Conservation (phyloP, 2,329 filamentous ascomycete species). For the Colletotrichum shisoi region DNA sequence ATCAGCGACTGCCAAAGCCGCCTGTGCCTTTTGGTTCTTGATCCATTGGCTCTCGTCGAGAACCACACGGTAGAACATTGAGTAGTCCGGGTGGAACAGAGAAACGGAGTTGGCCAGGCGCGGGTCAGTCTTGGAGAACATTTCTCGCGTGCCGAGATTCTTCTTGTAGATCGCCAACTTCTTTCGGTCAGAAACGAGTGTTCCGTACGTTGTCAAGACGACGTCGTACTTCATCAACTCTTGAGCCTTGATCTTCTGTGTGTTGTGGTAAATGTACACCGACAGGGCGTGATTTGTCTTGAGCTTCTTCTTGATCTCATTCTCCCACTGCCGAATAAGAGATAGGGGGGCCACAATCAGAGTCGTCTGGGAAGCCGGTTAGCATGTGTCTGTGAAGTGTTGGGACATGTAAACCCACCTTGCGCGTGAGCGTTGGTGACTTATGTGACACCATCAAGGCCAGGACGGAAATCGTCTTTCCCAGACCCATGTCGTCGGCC, state of each 20-base stretch:
- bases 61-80: slow-evolving; percentile 73
- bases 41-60: slow-evolving; percentile 83
- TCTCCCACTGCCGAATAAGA: slow-evolving; percentile 83
- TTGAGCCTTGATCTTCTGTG: slow-evolving; percentile 61
- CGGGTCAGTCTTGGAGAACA: slow-evolving; percentile 50
- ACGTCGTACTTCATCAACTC: slow-evolving; percentile 74
- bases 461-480: slow-evolving; percentile 84
- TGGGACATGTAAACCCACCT: slow-evolving; percentile 42
- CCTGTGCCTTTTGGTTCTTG: slow-evolving; percentile 74
- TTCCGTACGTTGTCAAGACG: slow-evolving; percentile 81
- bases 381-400: slow-evolving; percentile 8
- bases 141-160: slow-evolving; percentile 53
- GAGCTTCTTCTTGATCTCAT: slow-evolving; percentile 77
- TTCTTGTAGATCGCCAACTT: slow-evolving; percentile 54
- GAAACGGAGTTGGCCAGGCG: slow-evolving; percentile 56
- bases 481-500: slow-evolving; percentile 83
- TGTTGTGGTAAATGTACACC: slow-evolving; percentile 74
- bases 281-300: slow-evolving; percentile 65
- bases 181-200: slow-evolving; percentile 72
- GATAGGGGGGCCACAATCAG: slow-evolving; percentile 83
- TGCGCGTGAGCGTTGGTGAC: slow-evolving; percentile 56
- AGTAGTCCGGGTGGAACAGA: slow-evolving; percentile 66
- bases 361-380: slow-evolving; percentile 65
- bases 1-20: slow-evolving; percentile 55
- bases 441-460: slow-evolving; percentile 75